phyloP scores from a whole-genome alignment of 1,139 yeast species.

The Candida dubliniensis region DNA sequence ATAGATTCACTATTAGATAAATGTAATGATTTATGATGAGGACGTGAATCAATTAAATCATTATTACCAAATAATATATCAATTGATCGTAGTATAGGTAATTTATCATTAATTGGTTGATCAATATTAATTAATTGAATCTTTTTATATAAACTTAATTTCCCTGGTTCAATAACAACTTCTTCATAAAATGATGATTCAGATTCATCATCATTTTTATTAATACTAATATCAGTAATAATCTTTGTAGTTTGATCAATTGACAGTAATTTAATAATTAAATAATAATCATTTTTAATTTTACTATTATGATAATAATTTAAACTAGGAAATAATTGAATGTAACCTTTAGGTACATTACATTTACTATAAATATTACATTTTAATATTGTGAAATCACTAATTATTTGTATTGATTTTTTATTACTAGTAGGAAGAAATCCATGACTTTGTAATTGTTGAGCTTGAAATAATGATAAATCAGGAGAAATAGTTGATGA shows the following conservation, averaged over 20 bases:
- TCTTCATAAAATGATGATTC: constrained; percentile 2
- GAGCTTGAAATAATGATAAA: constrained; percentile 5
- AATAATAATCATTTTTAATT: constrained; percentile 15
- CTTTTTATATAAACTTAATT: constrained; percentile 13
- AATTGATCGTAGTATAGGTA: constrained; percentile 21
- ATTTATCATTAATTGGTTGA: constrained; percentile 11
- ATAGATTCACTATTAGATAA: constrained; percentile 10
- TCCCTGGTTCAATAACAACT: constrained; percentile 3
- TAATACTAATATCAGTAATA: constrained; percentile 17
- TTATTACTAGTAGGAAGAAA: neutral
- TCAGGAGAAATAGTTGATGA: constrained; percentile 3
- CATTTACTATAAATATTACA: constrained; percentile 11
- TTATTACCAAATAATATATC: constrained; percentile 29
- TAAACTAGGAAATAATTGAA: constrained; percentile 12
- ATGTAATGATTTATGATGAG: constrained; percentile 13
- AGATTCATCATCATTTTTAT: constrained; percentile 7
- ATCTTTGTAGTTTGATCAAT: constrained; percentile 14
- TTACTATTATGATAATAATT: constrained; percentile 9
- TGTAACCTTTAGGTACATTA: constrained; percentile 12
- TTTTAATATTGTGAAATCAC: constrained; percentile 11
- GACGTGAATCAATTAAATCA: constrained; percentile 22
- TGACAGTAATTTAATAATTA: constrained; percentile 15
- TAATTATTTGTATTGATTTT: constrained; percentile 6
- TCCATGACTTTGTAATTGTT: constrained; percentile 1
- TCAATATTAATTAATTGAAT: constrained; percentile 6